Evolutionary conservation across 495 filamentous ascomycete genomes (phyloP), one percentile per base, ranked within the genome.

Genomic region (Annulohypoxylon stygium): DNA sequence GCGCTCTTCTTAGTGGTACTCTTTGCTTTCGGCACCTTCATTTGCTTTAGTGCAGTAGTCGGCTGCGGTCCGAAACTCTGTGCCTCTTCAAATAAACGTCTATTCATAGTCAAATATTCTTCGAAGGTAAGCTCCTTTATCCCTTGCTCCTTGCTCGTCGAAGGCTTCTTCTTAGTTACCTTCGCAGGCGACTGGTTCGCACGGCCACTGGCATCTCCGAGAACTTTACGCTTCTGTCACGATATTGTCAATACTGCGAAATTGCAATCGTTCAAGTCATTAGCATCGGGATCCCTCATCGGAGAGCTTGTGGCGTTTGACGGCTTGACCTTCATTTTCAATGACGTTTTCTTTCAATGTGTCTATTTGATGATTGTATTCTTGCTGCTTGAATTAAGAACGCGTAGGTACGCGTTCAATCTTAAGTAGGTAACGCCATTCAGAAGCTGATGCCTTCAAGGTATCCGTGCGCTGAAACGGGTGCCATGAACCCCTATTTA

Each of bases 191-290:
- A 62, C 16, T 71, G 53, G 36, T 75, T 72, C 30, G 57, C 60
- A 45, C 69, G 65, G 51, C 62, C 63, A 26, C 30, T 69, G 3
- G 65, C 68, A 61, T 71, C 68, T 12, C 47, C 61, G n/a, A 69
- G 55, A 16, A 60, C 61, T 11, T 3, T 45, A 5, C 61, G 67
- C 12, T 30, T 41, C 73, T 71, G 37, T 37, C 37, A 33, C 18
- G 10, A 59, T 36, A 12, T n/a, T 2, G 12, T 65, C n/a, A 61
- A 8, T 16, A 48, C 34, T 2, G 26, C 20, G 14, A 2, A 20
- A n/a, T 10, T 20, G 1, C 14, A 30, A 43, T 23, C 10, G 2
- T n/a, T 18, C 3, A 48, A 26, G 0, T 2, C 0, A 18, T 11
- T 33, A 9, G 3, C 57, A 45, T 11, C 34, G n/a, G 7, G 59